A percentile compares a stretch with the other conserved stretches of the same genome.
Conservation (phyloP, 208 protist species). For the Leishmania amazonensis region DNA sequence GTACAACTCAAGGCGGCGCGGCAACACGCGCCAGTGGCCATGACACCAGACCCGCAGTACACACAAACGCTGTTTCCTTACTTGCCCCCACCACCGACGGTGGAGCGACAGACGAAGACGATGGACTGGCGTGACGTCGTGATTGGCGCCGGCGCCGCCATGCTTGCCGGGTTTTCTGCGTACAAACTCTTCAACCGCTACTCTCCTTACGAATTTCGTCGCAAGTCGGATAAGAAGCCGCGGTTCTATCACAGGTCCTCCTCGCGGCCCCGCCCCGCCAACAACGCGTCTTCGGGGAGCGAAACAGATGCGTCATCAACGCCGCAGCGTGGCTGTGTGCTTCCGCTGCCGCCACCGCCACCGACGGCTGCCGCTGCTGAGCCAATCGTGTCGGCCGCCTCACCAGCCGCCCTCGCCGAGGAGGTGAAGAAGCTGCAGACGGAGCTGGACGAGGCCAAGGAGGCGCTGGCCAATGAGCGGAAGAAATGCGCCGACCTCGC, state of each 20-base stretch:
- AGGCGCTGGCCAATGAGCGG: constrained; percentile 66
- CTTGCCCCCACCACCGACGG: constrained; percentile 33
- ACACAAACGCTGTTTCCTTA: constrained; percentile 53
- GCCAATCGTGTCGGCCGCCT: constrained; percentile 1
- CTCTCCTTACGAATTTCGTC: constrained; percentile 82
- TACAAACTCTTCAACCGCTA: constrained; percentile 76
- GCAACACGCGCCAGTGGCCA: background rate
- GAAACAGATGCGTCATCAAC: constrained; percentile 26
- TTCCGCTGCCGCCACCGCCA: constrained; percentile 27
- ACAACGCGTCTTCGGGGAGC: constrained; percentile 27
- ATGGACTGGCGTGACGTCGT: constrained; percentile 82
- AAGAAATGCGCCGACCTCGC: constrained; percentile 68
- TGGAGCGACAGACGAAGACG: constrained; percentile 17
- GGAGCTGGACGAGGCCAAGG: constrained; percentile 70
- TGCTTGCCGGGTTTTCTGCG: constrained; percentile 46
- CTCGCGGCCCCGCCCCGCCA: background rate
- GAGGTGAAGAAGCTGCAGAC: constrained; percentile 51
- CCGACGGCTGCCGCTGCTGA: constrained; percentile 11
- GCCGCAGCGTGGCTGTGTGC: constrained; percentile 7
- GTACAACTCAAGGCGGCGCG: constrained; percentile 7
- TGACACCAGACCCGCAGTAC: constrained; percentile 20
- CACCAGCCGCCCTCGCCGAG: constrained; percentile 23
- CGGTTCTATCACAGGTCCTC: constrained; percentile 12
- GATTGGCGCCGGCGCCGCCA: constrained; percentile 67
- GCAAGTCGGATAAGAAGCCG: constrained; percentile 53